Evolutionary conservation across 78 protist species (phyloP).

Genomic region (Emiliania huxleyi): DNA sequence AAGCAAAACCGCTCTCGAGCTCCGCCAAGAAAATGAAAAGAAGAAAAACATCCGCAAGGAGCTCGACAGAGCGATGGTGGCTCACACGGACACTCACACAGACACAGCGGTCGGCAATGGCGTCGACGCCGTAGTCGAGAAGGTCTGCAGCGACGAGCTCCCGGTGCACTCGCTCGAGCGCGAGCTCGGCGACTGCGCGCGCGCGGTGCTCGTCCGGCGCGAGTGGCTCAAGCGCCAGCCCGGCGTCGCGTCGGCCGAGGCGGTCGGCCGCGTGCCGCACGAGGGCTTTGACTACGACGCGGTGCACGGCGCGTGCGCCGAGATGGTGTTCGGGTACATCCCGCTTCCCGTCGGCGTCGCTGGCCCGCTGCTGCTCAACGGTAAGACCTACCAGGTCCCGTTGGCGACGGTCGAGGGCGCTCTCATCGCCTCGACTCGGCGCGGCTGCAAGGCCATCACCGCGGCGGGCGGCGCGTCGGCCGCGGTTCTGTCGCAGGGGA

Average conservation of each 20-base stretch:
- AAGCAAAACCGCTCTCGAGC: too few relatives aligned
- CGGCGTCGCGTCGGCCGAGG: not conserved
- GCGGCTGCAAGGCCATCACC: constrained; percentile 76
- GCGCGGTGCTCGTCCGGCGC: constrained; percentile 68
- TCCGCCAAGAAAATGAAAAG: too few relatives aligned
- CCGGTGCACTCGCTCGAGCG: constrained; percentile 54
- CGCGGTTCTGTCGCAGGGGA: constrained; percentile 59
- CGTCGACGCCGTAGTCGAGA: too few relatives aligned
- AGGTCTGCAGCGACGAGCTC: constrained; percentile 13
- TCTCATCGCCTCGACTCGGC: constrained; percentile 73
- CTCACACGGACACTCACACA: too few relatives aligned
- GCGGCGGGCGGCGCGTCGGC: constrained; percentile 34
- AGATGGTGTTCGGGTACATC: constrained; percentile 85
- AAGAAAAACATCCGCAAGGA: too few relatives aligned
- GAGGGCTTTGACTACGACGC: not conserved
- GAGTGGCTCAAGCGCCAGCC: not conserved
- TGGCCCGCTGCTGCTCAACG: constrained; percentile 80
- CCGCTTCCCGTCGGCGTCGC: constrained; percentile 76
- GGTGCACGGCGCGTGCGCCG: constrained; percentile 62
- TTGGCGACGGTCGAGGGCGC: constrained; percentile 92
- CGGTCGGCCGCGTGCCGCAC: not conserved
- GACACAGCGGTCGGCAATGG: too few relatives aligned
- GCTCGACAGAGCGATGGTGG: too few relatives aligned
- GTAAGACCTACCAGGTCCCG: constrained; percentile 57
- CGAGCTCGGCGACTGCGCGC: constrained; percentile 58